Evolutionary conservation across 768 basidiomycete species (phyloP).

Genomic region (Russula earlei): DNA sequence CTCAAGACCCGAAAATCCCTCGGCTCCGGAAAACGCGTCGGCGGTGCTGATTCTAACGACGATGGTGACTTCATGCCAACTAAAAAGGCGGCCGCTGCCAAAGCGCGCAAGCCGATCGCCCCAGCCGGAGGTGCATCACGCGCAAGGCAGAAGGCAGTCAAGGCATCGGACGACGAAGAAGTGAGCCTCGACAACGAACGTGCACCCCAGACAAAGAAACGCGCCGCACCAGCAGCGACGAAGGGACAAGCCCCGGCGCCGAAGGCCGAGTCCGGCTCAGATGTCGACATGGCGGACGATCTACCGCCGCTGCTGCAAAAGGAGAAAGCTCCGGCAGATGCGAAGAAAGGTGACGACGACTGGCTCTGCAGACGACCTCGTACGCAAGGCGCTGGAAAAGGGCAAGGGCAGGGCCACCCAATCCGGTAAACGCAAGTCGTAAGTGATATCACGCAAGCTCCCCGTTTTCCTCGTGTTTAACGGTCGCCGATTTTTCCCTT

Average conservation of each 20-base stretch:
- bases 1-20: slow-evolving; percentile 45
- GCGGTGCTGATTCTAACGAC: slow-evolving; percentile 29
- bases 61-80: slow-evolving; percentile 50
- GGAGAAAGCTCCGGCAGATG: neutral
- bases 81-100: slow-evolving; percentile 33
- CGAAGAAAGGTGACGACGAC: slow-evolving; percentile 29
- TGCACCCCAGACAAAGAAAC: slow-evolving; percentile 19
- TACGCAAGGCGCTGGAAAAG: slow-evolving; percentile 26
- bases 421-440: slow-evolving; percentile 62
- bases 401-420: slow-evolving; percentile 39
- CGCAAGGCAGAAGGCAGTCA: slow-evolving; percentile 34
- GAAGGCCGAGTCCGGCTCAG: slow-evolving; percentile 27
- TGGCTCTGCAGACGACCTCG: slow-evolving; percentile 34
- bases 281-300: slow-evolving; percentile 24
- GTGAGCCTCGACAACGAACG: slow-evolving; percentile 2
- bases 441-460: slow-evolving; percentile 16
- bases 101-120: slow-evolving; percentile 25
- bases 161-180: slow-evolving; percentile 18
- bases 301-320: slow-evolving; percentile 21
- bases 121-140: slow-evolving; percentile 24
- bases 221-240: slow-evolving; percentile 20
- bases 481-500: no score
- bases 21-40: slow-evolving; percentile 31
- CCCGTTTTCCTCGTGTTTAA: neutral
- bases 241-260: slow-evolving; percentile 21